Evolutionary conservation across 108 stramenopile species (phyloP).

Genomic region (Seminavis robusta): DNA sequence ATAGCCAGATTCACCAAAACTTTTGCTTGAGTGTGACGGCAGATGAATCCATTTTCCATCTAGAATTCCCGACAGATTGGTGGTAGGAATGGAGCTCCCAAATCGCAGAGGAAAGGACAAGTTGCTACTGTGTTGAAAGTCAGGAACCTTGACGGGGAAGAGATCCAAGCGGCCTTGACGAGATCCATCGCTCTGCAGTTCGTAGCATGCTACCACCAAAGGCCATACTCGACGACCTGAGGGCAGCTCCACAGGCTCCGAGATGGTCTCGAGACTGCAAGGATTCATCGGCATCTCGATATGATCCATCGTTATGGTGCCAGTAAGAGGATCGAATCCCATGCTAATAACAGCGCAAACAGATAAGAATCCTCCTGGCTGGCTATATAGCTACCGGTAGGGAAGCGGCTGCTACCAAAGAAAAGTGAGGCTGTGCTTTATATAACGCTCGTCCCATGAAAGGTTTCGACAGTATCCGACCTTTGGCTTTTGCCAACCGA

Average conservation of each 20-base stretch:
- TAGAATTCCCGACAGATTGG: conserved; percentile 52
- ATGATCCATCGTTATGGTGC: conserved; percentile 52
- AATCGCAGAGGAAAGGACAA: conserved; percentile 9
- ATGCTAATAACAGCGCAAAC: too few species aligned
- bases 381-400: too few species aligned
- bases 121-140: neutral
- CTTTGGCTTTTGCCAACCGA: too few species aligned
- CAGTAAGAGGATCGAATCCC: too few species aligned
- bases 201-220: conserved; percentile 71
- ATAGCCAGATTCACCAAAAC: neutral
- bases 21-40: neutral
- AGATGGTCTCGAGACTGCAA: conserved; percentile 64
- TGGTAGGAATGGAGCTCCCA: conserved; percentile 41
- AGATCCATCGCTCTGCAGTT: conserved; percentile 26
- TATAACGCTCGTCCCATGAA: too few species aligned
- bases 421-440: too few species aligned
- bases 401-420: too few species aligned
- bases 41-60: conserved; percentile 73
- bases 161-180: conserved; percentile 34
- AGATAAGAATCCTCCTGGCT: too few species aligned
- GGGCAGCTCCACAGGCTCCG: conserved; percentile 2
- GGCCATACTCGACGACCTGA: conserved; percentile 19
- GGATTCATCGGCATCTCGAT: conserved; percentile 55
- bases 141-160: conserved; percentile 19
- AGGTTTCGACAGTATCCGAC: too few species aligned